Evolutionary conservation across 768 basidiomycete species (phyloP), one percentile per base, ranked within the genome.

Genomic region (Obba rivulosa): DNA sequence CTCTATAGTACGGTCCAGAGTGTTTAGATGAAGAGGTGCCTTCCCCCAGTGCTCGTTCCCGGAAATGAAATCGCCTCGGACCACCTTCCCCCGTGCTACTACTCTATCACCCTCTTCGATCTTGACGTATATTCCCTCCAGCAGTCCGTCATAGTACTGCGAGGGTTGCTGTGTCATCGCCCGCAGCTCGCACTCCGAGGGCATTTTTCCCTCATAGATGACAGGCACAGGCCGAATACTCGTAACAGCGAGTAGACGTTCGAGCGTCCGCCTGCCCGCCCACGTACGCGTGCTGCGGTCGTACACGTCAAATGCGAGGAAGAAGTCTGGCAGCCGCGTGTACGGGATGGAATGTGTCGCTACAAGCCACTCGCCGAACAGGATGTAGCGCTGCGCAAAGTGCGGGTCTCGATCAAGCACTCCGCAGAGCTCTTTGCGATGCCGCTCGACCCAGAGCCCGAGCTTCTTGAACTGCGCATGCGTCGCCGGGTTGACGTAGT

Each of bases 341-440:
- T 83, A 83, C 3, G 75, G 60, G 43, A 83, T 79, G 4, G 80
- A 81, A 60, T 83, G 81, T 13, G 77, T 80, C 25, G 77, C 79
- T 35, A 68, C 76, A 57, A 80, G 66, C 80, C 82, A 83, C 61
- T 85, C 81, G 25, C 82, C 82, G 52, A 73, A 83, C 5, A 83
- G 66, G 23, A 81, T 72, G 52, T 74, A 83, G 2, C 81, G 71
- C 59, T 80, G 75, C 8, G 78, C 62, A 54, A 78, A 84, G 41
- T 48, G 45, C 46, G 71, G 65, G 45, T 73, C 69, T 51, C 72
- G 69, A 35, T 74, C 70, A 3, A 81, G 66, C 2, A 81, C 50
- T 10, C 56, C 52, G 37, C 64, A 56, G 18, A 82, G 58, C 17
- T 72, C 78, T 3, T 66, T 66, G 1, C 68, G 64, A 53, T 79